Evolutionary conservation across 2,329 filamentous ascomycete genomes (phyloP), one percentile per base, ranked within the genome.

Genomic region (Fusarium papillatum): DNA sequence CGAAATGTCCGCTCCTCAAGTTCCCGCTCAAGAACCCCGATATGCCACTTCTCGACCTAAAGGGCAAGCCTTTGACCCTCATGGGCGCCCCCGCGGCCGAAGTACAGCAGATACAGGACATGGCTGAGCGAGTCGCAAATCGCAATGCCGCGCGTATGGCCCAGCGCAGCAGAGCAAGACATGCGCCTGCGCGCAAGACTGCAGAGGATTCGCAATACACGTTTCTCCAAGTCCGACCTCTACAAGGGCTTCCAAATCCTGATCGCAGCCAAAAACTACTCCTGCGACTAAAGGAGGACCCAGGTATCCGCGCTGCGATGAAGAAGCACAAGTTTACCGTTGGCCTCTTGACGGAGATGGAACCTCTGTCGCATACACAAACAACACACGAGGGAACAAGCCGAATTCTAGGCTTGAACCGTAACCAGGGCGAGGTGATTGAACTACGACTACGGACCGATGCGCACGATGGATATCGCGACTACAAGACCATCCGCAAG

Each of bases 381-480:
- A 83, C 87, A 2, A 94, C 91, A 5, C 93, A 95, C 80, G 93
- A 97, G 79, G 90, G 90, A 59, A 90, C 89, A n/a, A 92, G 92
- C 62, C 90, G 95, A 55, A 96, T 95, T 2, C 85, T 98, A 0
- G 97, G 97, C 0, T 83, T 98, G 48, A 99, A 99, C 82, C 88
- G 95, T 14, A 98, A 98, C 81, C 85, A 88, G 4, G 97, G 97
- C 71, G 94, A 98, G 83, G 95, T 95, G 1, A 98, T 99, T 68
- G 96, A 98, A 87, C 85, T 99, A 72, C 88, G 97, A 0, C 85
- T 99, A 41, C 88, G 97, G n/a, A 98, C 97, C 2, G 97, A 99
- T 85, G 95, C 94, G 4, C 95, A 97, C 82, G 95, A 98, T 82
- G 97, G 97, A 1, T 98, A 98, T 81, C 88, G 97, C 43, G 95